Percentiles rank a stretch among this genome's conserved stretches.
Evolutionary conservation across 1,284 basidiomycete genomes (phyloP).

Genomic region (Cutaneotrichosporon cavernicola): DNA sequence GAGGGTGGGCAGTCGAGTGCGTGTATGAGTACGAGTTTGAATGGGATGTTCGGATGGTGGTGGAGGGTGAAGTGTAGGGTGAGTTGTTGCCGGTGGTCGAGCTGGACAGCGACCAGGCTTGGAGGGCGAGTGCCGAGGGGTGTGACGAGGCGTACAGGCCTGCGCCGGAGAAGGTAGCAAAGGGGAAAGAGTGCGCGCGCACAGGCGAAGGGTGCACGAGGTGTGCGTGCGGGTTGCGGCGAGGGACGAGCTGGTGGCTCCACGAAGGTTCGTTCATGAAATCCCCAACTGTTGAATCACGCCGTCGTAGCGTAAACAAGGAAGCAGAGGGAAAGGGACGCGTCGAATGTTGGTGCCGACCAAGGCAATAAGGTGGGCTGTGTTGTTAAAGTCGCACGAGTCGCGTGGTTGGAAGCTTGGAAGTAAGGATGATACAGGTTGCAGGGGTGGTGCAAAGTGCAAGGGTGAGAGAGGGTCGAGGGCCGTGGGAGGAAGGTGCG

Average conservation of each 20-base stretch:
- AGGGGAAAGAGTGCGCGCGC: constrained; percentile 26
- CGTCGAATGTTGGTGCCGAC: too few species aligned
- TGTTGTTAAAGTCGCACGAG: too few species aligned
- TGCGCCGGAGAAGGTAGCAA: constrained; percentile 7
- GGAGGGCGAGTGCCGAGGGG: constrained; percentile 8
- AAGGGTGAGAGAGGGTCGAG: not conserved
- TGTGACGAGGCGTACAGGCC: not conserved
- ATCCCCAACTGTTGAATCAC: not conserved
- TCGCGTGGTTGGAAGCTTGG: too few species aligned
- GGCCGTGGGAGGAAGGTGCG: not conserved
- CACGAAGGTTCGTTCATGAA: constrained; percentile 2
- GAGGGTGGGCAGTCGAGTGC: constrained; percentile 10
- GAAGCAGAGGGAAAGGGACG: too few species aligned
- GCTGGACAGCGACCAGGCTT: constrained; percentile 2
- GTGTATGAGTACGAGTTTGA: not conserved
- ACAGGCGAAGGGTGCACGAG: constrained; percentile 28
- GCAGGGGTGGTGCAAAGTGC: not conserved
- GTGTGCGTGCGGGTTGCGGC: constrained; percentile 12
- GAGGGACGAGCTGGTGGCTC: constrained; percentile 5
- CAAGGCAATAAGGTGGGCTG: too few species aligned
- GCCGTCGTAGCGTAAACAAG: not conserved
- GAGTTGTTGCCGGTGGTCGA: not conserved
- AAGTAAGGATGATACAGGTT: too few species aligned
- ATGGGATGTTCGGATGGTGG: constrained; percentile 8
- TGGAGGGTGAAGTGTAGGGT: constrained; percentile 2